Base-by-base conservation (phyloP, 768 basidiomycete species). In the Mycena chlorophos region DNA sequence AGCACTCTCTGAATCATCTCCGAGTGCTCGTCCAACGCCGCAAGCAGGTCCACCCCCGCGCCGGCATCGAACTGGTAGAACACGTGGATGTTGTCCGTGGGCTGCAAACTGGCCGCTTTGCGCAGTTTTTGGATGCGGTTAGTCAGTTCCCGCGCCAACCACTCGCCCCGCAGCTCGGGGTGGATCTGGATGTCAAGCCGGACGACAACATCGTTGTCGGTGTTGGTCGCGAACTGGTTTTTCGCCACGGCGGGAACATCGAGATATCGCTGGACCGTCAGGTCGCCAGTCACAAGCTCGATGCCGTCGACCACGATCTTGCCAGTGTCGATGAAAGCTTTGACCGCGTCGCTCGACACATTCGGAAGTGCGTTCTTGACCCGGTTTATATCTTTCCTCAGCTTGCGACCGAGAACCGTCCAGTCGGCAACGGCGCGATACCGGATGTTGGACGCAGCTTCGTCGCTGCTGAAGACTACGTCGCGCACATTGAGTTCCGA, bases 401-500 rank as follows among this genome's bases (percentile, higher is more conserved):
- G 80, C 73, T 97, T 98, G 65, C 86, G 85, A 47, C 97, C 97
- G 49, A 99, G 81, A 14, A 91, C 87, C n/a, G 84, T 78, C 92
- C 94, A 98, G 74, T 99, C 97, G 10, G 97, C 96, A 26, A 88
- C 86, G 4, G 88, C 95, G 52, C 85, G 85, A 79, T 98, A 98
- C 58, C 85, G 85, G 62, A 98, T 89, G 22, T 95, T 93, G 29
- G 93, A 92, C 27, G 81, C 71, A 13, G 78, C 73, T 71, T 98
- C 97, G 68, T 97, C 90, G 1, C 89, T 89, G 52, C 88, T 94
- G 79, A 97, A 91, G 58, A 90, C 70, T 63, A 99, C 76, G 62
- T 91, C 86, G 23, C 94, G 91, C 55, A 98, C 86, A 73, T 99
- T 99, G 65, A 99, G 86, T 70, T 99, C 96, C 16, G 93, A 95